Percentiles rank a stretch among this genome's conserved stretches.
These are phyloP conservation scores for Aspergillus versicolor DNA, from an alignment of 2,329 filamentous ascomycete species.

Conservation along the genomic window DNA sequence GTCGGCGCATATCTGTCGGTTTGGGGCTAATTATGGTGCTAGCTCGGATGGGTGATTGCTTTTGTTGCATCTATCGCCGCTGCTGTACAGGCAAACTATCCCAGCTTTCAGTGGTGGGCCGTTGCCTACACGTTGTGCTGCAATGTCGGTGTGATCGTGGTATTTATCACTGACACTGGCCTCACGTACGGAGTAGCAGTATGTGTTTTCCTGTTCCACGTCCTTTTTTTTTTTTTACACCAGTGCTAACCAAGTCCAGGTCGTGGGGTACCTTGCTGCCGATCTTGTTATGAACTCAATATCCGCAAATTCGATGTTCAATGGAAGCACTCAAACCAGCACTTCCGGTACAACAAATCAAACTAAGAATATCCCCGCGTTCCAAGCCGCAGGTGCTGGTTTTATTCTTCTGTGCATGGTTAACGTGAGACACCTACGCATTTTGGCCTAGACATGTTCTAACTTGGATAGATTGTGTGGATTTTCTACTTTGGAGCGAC, in stretches of 20 bases:
- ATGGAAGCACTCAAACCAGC: slow-evolving; percentile 48
- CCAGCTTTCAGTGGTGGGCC: slow-evolving; percentile 91
- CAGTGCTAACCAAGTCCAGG: slow-evolving; percentile 43
- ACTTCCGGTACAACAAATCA: background rate
- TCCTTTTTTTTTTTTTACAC: background rate
- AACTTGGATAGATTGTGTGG: slow-evolving; percentile 78
- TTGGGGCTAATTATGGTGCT: slow-evolving; percentile 14
- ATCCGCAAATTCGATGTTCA: slow-evolving; percentile 82
- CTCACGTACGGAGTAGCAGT: slow-evolving; percentile 88
- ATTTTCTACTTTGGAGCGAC: slow-evolving; percentile 98
- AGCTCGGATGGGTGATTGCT: slow-evolving; percentile 94
- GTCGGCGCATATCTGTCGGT: background rate
- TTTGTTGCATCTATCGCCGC: slow-evolving; percentile 84
- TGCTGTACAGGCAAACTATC: slow-evolving; percentile 59
- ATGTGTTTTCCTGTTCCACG: slow-evolving; percentile 37
- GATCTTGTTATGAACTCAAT: slow-evolving; percentile 84
- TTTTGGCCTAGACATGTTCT: slow-evolving; percentile 1
- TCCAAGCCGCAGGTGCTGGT: slow-evolving; percentile 85
- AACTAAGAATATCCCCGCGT: slow-evolving; percentile 54
- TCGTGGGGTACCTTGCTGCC: slow-evolving; percentile 81
- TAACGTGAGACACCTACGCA: slow-evolving; percentile 59
- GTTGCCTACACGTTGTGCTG: slow-evolving; percentile 81
- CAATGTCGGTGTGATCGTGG: slow-evolving; percentile 75
- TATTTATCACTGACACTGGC: slow-evolving; percentile 79
- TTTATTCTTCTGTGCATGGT: slow-evolving; percentile 95